Base-by-base conservation (phyloP, 305 asterid genomes). In the Fraxinus latifolia region DNA sequence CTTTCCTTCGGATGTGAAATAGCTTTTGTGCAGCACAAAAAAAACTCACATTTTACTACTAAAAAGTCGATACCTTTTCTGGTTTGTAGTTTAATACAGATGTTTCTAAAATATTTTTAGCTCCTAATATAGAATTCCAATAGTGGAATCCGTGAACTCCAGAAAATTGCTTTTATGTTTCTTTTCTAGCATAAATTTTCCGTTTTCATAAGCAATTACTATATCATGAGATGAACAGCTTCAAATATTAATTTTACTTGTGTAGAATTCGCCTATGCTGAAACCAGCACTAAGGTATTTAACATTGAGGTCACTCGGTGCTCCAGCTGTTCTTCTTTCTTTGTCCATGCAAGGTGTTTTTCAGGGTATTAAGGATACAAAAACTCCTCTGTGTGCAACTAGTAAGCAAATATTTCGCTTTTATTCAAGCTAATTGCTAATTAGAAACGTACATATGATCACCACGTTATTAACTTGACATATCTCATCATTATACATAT, bases 311-410 rank as follows among this genome's bases (percentile, higher is more conserved):
- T 88, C 95, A 19, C 87, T 91, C 15, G 92, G 95, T 17, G 91
- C 95, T 58, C 95, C 95, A 0, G 93, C 95, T 34, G 90, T 91
- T 72, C 91, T 91, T 14, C 92, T 91, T 74, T 91, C 95, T 27
- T 85, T 91, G 82, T 88, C 92, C 53, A 89, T 91, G 92, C 93
- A 90, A 80, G 93, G 93, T 32, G 86, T 90, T 25, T 91, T 91
- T 67, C 89, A 90, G 78, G 93, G 95, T 19, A 85, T 90, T 42
- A 88, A 88, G 85, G 93, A 91, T 81, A 91, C 93, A 2, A 91
- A 85, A 86, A 91, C 92, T 37, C 92, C 92, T 65, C 78, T 86
- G n/a, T 87, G 79, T 70, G 93, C 92, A 80, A 88, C 91, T 37
- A 6, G 95, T 87, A 82, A 83, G 87, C 72, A 73, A 67, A 39